These are phyloP conservation scores for Cladosporium sp. DNA, from an alignment of 2,329 filamentous ascomycete genomes.

Conservation along the genomic window DNA sequence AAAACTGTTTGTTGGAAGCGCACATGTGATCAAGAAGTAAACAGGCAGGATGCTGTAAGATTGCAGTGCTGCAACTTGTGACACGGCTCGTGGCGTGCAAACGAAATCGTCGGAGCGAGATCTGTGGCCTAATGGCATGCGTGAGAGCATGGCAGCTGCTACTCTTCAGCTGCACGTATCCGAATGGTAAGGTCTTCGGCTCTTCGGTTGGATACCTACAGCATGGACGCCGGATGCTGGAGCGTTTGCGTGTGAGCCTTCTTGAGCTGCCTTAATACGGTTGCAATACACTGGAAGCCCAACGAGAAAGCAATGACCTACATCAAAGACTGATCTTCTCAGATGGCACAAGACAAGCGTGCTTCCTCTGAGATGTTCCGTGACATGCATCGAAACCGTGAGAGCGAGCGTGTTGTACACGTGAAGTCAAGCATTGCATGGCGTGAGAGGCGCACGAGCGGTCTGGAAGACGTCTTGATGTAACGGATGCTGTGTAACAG, in stretches of 20 bases:
- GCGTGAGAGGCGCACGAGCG: conserved; percentile 9
- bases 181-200: background rate
- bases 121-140: background rate
- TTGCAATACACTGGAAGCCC: background rate
- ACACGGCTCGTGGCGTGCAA: background rate
- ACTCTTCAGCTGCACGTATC: background rate
- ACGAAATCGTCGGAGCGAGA: background rate
- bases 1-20: background rate
- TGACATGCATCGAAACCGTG: background rate
- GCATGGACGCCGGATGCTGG: background rate
- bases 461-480: conserved; percentile 3
- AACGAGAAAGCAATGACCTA: background rate
- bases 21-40: background rate
- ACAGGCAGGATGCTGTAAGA: conserved; percentile 1
- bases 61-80: conserved; percentile 3
- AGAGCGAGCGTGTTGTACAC: background rate
- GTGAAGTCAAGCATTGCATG: background rate
- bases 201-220: background rate
- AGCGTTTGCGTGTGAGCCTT: background rate
- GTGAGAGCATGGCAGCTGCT: background rate
- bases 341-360: background rate
- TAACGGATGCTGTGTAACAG: conserved; percentile 16
- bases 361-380: background rate
- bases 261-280: background rate
- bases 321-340: background rate